phyloP scores from a whole-genome alignment of 345 rosid species.

The Excoecaria cochinchinensis region DNA sequence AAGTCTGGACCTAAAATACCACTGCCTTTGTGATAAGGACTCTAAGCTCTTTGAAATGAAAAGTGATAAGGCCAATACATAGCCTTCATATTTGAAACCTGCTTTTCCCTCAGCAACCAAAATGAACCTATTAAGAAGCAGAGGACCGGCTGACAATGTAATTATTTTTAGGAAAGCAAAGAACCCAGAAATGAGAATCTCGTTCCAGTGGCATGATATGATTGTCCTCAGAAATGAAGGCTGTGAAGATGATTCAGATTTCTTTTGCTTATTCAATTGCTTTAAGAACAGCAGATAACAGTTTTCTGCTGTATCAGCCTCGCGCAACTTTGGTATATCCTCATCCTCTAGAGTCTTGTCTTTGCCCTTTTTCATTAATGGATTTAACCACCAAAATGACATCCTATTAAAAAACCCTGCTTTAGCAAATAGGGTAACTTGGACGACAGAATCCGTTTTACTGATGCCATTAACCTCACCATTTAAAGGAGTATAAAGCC shows the following conservation, averaged over 20 bases:
- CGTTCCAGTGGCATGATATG: constrained; percentile 59
- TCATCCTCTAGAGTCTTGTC: constrained; percentile 64
- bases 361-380: constrained; percentile 67
- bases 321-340: constrained; percentile 62
- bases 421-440: constrained; percentile 47
- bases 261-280: constrained; percentile 49
- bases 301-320: constrained; percentile 65
- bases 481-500: constrained; percentile 57
- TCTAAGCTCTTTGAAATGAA: constrained; percentile 64
- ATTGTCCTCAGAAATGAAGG: constrained; percentile 61
- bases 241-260: constrained; percentile 36
- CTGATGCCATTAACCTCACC: constrained; percentile 31
- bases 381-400: constrained; percentile 91
- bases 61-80: constrained; percentile 56
- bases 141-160: constrained; percentile 75
- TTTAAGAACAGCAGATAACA: constrained; percentile 62
- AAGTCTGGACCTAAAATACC: constrained; percentile 83
- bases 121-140: constrained; percentile 84
- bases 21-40: constrained; percentile 87
- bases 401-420: constrained; percentile 66
- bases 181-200: constrained; percentile 69
- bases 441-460: constrained; percentile 29
- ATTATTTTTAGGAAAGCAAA: constrained; percentile 79
- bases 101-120: constrained; percentile 79
- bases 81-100: constrained; percentile 68